Conservation (phyloP, 768 basidiomycete genomes). For the Amanita rubescens region DNA sequence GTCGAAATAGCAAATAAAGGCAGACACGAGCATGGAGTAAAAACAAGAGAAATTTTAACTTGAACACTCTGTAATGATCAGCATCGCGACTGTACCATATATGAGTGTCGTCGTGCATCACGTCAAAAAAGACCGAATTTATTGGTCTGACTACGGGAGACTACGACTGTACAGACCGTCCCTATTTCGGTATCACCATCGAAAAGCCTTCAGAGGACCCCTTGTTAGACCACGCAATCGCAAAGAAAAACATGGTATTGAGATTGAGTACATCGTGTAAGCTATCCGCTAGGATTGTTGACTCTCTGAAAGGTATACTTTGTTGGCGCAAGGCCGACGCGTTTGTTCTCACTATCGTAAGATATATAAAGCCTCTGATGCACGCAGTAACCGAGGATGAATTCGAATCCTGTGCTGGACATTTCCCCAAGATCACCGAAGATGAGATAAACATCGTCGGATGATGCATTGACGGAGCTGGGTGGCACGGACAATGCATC, state of each 20-base stretch:
- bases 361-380: constrained; percentile 48
- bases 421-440: constrained; percentile 30
- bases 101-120: too few relatives aligned
- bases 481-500: constrained; percentile 34
- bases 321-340: constrained; percentile 33
- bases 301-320: constrained; percentile 21
- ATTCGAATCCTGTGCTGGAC: constrained; percentile 42
- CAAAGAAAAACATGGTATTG: not conserved
- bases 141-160: too few relatives aligned
- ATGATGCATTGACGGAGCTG: constrained; percentile 23
- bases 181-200: too few relatives aligned
- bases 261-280: not conserved
- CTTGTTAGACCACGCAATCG: not conserved
- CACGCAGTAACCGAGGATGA: constrained; percentile 48
- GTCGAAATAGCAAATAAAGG: too few relatives aligned
- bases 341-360: constrained; percentile 36
- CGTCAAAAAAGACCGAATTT: too few relatives aligned
- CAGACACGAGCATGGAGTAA: too few relatives aligned
- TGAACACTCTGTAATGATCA: too few relatives aligned
- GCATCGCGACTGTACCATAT: not conserved
- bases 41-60: too few relatives aligned
- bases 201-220: too few relatives aligned
- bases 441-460: constrained; percentile 27
- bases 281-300: not conserved
- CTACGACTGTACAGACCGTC: not conserved